Evolutionary conservation across 225 moss, liverwort and hornwort genomes (phyloP), one percentile per base, ranked within the genome.

Genomic region (Pleurozium schreberi): DNA sequence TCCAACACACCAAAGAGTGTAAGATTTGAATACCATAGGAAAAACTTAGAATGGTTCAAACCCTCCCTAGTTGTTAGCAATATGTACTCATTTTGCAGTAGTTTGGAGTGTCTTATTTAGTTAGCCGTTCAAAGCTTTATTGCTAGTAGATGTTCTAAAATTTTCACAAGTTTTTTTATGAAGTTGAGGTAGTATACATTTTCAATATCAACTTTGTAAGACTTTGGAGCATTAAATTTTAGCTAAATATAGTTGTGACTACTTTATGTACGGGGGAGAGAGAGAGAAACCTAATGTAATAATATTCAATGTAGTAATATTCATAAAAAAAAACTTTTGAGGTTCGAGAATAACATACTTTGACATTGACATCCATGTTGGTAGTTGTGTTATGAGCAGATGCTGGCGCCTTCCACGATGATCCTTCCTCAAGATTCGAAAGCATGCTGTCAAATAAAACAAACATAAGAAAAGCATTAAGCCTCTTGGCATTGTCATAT

Each of bases 341-440:
- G 40, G 63, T 38, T 28, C 9, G 5, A 75, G 53, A 62, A 60
- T 71, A 70, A 30, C 71, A 38, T 91, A 91, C 93, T 84, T 88
- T 93, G 77, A 27, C 47, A 47, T 88, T 93, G 77, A 27, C 47
- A 47, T 88, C 70, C 71, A 63, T 67, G 76, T 28, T 73, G 80
- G 25, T 88, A 22, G 80, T 31, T 42, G 87, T 85, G 55, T 65
- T 61, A 5, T 87, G 90, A 49, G 88, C 88, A 22, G 91, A 86
- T 55, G 84, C 14, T 2, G 84, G 70, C 5, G 77, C 70, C 87
- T 82, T 90, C 92, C 92, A 92, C 38, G 91, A 88, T 21, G 88
- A 75, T n/a, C 84, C 91, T 66, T 89, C 88, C 70, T 89, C 91
- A 19, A 89, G 62, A 67, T 89, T 93, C 6, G 89, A 63, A 45